A percentile compares a stretch with the other conserved stretches of the same genome.
phyloP scores from a whole-genome alignment of 257 asterid genomes.

The Cordia subcordata region DNA sequence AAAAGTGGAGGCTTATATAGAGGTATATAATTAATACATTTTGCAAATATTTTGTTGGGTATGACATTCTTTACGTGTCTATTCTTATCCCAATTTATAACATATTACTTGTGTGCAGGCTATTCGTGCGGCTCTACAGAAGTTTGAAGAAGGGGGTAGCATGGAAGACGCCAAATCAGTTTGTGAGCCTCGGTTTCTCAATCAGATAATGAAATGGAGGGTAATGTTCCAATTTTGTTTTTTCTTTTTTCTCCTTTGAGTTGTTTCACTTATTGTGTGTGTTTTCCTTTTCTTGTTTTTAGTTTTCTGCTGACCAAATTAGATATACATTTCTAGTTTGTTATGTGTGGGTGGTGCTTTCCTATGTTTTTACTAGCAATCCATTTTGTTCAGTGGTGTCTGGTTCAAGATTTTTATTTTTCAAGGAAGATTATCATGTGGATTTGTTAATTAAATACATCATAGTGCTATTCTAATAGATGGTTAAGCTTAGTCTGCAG shows the following conservation, averaged over 20 bases:
- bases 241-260: slow-evolving; percentile 3
- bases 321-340: too few species aligned
- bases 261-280: not conserved
- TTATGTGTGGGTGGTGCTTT: too few species aligned
- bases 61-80: not conserved
- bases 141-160: slow-evolving; percentile 60
- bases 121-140: slow-evolving; percentile 57
- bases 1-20: slow-evolving; percentile 63
- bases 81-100: not conserved
- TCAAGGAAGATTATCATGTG: too few species aligned
- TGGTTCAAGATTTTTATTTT: not conserved
- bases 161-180: slow-evolving; percentile 79
- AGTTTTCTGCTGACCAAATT: too few species aligned
- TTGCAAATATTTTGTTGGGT: slow-evolving; percentile 8
- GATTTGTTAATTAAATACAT: too few species aligned
- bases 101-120: slow-evolving; percentile 47
- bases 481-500: too few species aligned
- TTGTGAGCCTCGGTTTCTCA: slow-evolving; percentile 63
- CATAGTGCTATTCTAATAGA: too few species aligned
- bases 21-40: slow-evolving; percentile 42
- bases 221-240: slow-evolving; percentile 25
- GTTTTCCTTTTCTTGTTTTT: too few species aligned
- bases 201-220: slow-evolving; percentile 70
- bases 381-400: not conserved
- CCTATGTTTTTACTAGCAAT: too few species aligned